Base-by-base conservation (phyloP, 768 basidiomycete species). In the Gautieria morchelliformis region DNA sequence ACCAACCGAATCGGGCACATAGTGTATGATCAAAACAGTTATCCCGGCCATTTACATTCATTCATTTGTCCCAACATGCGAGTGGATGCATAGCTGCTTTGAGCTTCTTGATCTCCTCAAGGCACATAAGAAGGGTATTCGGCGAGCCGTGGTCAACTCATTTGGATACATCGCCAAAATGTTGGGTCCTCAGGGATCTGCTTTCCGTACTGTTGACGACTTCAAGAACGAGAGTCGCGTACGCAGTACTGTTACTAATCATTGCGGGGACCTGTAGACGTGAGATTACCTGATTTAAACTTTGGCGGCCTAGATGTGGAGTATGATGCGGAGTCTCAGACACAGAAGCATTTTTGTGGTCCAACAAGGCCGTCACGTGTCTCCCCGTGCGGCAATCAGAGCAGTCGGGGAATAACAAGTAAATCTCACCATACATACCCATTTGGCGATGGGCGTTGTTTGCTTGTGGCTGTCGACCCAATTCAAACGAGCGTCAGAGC, bases 21-120 rank as follows among this genome's bases (percentile, higher is more conserved):
- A 63, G 85, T 80, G 22, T 61, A 72, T 62, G 37, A 19, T 42
- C n/a, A 42, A 27, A 33, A 6, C 2, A 24, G 7, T 0, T 11
- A 51, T 9, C 30, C 33, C 19, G 17, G 20, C n/a, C 0, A 24
- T 24, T 27, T 42, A 54, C 37, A 40, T 63, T 50, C 2, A 35
- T 33, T 39, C 20, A 71, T 97, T 92, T 60, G 95, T 99, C 0
- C 94, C 96, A 15, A 95, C 96, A 10, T 84, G 96, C 65, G 96
- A 99, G 72, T 98, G 95, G 96, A 99, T 99, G 96, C 87, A 95
- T 67, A 98, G 98, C 67, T 98, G 96, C 69, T 98, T 99, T 71
- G 96, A 99, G 68, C 74, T 99, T 35, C 81, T 99, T 51, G 96
- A 98, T 67, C 78, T 99, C 24, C 80, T 98, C 65, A 98, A 98